phyloP scores from a whole-genome alignment of 2,329 filamentous ascomycete species.

The Ophiosphaerella narmari region DNA sequence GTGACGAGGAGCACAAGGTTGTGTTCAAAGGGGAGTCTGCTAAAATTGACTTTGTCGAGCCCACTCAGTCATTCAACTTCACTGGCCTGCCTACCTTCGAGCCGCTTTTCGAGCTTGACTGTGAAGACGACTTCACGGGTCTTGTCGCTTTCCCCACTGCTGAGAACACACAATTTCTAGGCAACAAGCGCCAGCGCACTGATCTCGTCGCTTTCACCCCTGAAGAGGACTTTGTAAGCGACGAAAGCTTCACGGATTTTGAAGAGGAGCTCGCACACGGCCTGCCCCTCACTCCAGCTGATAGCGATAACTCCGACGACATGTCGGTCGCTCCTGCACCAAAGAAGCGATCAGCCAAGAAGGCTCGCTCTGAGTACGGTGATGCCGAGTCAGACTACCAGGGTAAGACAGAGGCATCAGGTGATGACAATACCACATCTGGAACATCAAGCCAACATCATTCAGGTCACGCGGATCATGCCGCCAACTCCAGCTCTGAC shows the following conservation, averaged over 20 bases:
- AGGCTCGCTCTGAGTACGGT: constrained; percentile 33
- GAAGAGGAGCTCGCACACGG: constrained; percentile 70
- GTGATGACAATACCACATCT: constrained; percentile 41
- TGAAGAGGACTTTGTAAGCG: constrained; percentile 78
- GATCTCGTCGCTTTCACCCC: constrained; percentile 64
- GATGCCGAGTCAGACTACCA: constrained; percentile 45
- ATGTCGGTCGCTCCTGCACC: constrained; percentile 27
- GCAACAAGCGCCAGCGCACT: constrained; percentile 74
- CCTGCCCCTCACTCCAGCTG: constrained; percentile 64
- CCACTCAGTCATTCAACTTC: constrained; percentile 47
- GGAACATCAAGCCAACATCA: constrained; percentile 44
- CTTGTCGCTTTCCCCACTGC: constrained; percentile 71
- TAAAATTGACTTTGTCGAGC: constrained; percentile 46
- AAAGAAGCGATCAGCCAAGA: constrained; percentile 37
- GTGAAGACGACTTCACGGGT: constrained; percentile 83
- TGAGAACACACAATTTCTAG: constrained; percentile 63
- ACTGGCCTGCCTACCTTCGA: constrained; percentile 74
- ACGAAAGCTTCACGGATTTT: constrained; percentile 76
- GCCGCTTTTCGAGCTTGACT: constrained; percentile 86
- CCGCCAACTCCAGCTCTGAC: constrained; percentile 52
- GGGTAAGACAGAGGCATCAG: constrained; percentile 40
- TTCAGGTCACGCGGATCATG: constrained; percentile 49
- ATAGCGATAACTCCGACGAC: constrained; percentile 51
- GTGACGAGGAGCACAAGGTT: constrained; percentile 64
- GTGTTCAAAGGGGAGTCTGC: constrained; percentile 54